Evolutionary conservation across 1,139 yeast species (phyloP), one percentile per base, ranked within the genome.

Genomic region (Nakaseomyces uthaithaninus): DNA sequence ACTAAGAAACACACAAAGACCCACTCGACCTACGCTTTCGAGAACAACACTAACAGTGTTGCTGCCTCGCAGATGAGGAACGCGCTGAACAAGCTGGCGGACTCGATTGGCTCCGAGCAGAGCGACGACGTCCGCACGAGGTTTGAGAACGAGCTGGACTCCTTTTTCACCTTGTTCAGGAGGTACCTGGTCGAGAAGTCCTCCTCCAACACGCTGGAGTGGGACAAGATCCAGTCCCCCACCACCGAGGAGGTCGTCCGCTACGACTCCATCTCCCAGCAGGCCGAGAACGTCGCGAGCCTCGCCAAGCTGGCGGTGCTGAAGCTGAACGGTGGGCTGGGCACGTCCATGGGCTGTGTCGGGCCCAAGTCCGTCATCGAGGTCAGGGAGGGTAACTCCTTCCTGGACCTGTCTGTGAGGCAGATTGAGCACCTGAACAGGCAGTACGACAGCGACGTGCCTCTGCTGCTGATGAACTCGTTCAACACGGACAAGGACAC

Each of bases 271-370:
- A 72, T 85, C 52, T 55, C 55, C 10, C 54, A 49, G 39, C 54
- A 58, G 42, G 54, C 53, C 33, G 69, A 31, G 66, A 64, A 49
- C 38, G 56, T 55, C 16, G 41, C 54, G n/a, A 79, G 79, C 64
- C 74, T 93, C 60, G 67, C 78, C 53, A 89, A 89, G 65, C 74
- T 91, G 62, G 97, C 97, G 3, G 98, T 91, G 36, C 74, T 91
- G 65, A 91, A 91, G 69, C 76, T 91, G 62, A 91, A 91, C 63
- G 98, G 98, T 71, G 98, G 98, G 39, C 74, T 91, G 54, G 98
- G 98, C 62, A 91, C 98, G 27, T 89, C 98, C 12, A 91, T 91
- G 98, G 98, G 98, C 43, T 93, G 98, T 69, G 97, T 91, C 49
- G 98, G 98, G 44, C 98, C 98, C 48, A 91, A 91, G 66, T 84